Evolutionary conservation across 805 yeast genomes (phyloP).

Genomic region (Kregervanrija delftensis): DNA sequence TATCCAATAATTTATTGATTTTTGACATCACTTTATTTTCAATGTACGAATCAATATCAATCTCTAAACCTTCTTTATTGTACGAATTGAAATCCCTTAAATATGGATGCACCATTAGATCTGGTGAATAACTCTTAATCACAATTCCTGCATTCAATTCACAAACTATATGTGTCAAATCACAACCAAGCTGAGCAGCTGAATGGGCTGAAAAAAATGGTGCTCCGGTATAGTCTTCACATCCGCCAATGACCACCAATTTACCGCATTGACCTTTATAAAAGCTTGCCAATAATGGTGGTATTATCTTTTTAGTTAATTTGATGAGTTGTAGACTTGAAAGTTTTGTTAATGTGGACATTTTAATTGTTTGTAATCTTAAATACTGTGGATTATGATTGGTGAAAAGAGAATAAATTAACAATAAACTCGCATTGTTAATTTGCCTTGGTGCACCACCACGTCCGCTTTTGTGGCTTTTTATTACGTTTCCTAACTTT

Average conservation of each 20-base stretch:
- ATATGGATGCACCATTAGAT: slow-evolving; percentile 94
- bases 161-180: slow-evolving; percentile 85
- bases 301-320: slow-evolving; percentile 49
- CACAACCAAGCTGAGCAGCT: slow-evolving; percentile 79
- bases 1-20: slow-evolving; percentile 45
- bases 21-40: slow-evolving; percentile 46
- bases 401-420: background rate
- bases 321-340: no score
- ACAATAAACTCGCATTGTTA: background rate
- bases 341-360: no score
- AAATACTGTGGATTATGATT: background rate
- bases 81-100: slow-evolving; percentile 41
- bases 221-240: slow-evolving; percentile 95
- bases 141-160: slow-evolving; percentile 70
- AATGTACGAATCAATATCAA: slow-evolving; percentile 22
- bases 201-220: slow-evolving; percentile 88
- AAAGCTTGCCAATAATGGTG: slow-evolving; percentile 64
- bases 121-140: slow-evolving; percentile 85
- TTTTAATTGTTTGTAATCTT: background rate
- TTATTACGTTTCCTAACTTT: background rate
- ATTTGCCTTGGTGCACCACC: background rate
- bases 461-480: background rate
- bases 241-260: slow-evolving; percentile 85
- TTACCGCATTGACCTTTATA: slow-evolving; percentile 92
- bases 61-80: slow-evolving; percentile 14